Evolutionary conservation across 257 asterid species (phyloP).

Genomic region (Knoxia roxburghii): DNA sequence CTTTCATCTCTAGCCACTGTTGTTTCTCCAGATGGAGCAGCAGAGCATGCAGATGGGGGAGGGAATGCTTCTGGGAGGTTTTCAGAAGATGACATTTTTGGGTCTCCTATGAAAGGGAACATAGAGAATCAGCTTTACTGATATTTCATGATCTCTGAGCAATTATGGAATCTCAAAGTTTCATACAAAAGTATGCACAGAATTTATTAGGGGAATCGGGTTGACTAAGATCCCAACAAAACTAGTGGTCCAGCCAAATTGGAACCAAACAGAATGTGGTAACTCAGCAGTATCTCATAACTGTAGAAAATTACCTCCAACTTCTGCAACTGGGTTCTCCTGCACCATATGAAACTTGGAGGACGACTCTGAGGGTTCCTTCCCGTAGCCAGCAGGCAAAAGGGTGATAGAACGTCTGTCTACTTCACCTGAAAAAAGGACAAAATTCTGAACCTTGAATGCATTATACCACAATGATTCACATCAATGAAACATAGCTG

Average conservation of each 20-base stretch:
- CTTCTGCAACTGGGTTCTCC: constrained; percentile 14
- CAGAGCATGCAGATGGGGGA: constrained; percentile 9
- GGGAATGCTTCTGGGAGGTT: constrained; percentile 18
- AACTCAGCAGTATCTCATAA: neutral
- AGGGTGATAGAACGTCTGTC: neutral
- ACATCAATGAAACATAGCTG: neutral
- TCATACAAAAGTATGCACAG: neutral
- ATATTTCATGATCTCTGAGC: neutral
- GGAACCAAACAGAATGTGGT: neutral
- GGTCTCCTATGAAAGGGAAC: constrained; percentile 21
- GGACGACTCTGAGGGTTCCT: constrained; percentile 20
- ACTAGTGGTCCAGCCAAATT: neutral
- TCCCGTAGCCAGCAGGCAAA: constrained; percentile 25
- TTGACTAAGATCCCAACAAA: neutral
- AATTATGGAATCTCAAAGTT: neutral
- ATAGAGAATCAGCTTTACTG: neutral
- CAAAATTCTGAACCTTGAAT: neutral
- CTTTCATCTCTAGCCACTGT: constrained; percentile 15
- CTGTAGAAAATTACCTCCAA: constrained; percentile 35
- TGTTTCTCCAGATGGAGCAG: constrained; percentile 13
- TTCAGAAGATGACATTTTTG: constrained; percentile 18
- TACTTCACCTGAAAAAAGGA: constrained; percentile 11
- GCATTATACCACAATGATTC: neutral
- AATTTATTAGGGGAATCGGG: neutral
- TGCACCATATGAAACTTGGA: too few relatives aligned